A percentile compares a stretch with the other conserved stretches of the same genome.
phyloP scores from a whole-genome alignment of 805 yeast genomes.

The Lipomyces yamadae region DNA sequence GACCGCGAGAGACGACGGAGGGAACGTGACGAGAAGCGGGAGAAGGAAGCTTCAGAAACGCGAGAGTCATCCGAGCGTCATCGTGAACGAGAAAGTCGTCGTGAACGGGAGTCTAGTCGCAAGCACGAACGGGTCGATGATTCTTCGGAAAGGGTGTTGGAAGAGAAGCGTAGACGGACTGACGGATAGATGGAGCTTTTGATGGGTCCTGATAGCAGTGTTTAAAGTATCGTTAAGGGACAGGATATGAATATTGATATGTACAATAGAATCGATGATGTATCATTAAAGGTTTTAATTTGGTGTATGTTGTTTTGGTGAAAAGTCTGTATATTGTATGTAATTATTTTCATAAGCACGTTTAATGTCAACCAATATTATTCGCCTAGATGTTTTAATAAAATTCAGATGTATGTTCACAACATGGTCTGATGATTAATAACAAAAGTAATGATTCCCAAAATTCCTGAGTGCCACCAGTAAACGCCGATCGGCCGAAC shows the following conservation, averaged over 20 bases:
- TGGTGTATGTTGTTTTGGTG: too few species aligned
- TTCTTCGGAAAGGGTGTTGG: background rate
- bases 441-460: background rate
- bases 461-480: background rate
- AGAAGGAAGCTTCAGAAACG: slow-evolving; percentile 3
- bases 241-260: background rate
- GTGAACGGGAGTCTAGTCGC: background rate
- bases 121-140: slow-evolving; percentile 24
- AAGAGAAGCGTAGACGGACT: slow-evolving; percentile 5
- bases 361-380: too few species aligned
- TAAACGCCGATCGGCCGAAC: background rate
- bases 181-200: background rate
- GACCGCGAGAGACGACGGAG: slow-evolving; percentile 7
- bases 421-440: background rate
- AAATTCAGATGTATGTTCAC: background rate
- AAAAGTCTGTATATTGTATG: too few species aligned
- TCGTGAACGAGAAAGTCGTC: background rate
- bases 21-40: slow-evolving; percentile 19
- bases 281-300: too few species aligned
- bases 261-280: background rate
- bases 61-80: slow-evolving; percentile 7
- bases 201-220: background rate
- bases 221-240: background rate
- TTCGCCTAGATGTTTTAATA: background rate
- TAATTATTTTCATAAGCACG: too few species aligned